Evolutionary conservation across 768 basidiomycete genomes (phyloP).

Genomic region (Chalciporus sphaerocephalus): DNA sequence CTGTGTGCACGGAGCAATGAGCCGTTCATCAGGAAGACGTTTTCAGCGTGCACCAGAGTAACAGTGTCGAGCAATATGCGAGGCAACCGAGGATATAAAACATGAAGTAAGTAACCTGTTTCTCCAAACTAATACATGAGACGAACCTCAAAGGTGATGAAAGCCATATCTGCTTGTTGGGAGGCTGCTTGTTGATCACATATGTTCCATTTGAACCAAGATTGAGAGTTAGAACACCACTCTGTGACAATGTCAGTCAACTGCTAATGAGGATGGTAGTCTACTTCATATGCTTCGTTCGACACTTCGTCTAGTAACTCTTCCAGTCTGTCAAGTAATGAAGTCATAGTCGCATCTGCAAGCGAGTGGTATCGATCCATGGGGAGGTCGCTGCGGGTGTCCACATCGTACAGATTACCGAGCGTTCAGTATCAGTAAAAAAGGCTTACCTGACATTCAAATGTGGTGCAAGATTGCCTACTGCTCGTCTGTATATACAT

Average conservation of each 20-base stretch:
- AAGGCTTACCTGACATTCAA: constrained; percentile 47
- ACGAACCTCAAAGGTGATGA: constrained; percentile 81
- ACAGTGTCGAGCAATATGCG: background rate
- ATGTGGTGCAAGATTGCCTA: constrained; percentile 55
- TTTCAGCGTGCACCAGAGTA: background rate
- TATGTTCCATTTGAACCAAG: constrained; percentile 80
- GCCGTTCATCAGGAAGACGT: background rate
- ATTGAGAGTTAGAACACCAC: constrained; percentile 83
- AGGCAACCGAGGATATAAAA: background rate
- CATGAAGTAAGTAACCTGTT: constrained; percentile 1
- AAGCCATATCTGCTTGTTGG: constrained; percentile 96
- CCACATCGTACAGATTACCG: background rate
- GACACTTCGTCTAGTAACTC: constrained; percentile 57
- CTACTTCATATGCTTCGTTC: constrained; percentile 68
- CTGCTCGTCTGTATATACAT: constrained; percentile 17
- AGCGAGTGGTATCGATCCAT: constrained; percentile 64
- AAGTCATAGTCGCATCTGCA: constrained; percentile 76
- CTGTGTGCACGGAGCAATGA: background rate
- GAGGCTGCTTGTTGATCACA: constrained; percentile 96
- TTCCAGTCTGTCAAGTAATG: constrained; percentile 71
- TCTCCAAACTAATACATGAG: background rate
- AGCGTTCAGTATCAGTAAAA: background rate
- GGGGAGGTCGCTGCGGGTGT: constrained; percentile 43
- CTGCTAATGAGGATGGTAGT: constrained; percentile 50
- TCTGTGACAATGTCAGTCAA: constrained; percentile 42